Conservation (phyloP, 2,329 filamentous ascomycete species). For the Colletotrichum trifolii region DNA sequence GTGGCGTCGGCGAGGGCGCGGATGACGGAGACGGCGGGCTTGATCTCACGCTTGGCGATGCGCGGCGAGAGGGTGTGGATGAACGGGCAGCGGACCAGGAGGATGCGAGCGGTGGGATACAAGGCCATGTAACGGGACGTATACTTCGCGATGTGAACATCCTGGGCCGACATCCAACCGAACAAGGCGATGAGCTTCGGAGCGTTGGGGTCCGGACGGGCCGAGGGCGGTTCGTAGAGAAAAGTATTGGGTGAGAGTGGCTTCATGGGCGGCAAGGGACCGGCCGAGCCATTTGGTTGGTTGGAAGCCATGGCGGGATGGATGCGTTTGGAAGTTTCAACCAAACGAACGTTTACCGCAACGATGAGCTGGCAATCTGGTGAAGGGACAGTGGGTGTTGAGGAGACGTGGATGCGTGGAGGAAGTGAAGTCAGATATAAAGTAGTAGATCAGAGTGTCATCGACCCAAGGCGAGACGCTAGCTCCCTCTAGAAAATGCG, state of each 20-base stretch:
- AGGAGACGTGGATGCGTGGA: neutral
- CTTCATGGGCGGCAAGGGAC: conserved; percentile 50
- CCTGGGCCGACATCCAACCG: conserved; percentile 63
- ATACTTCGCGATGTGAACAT: conserved; percentile 64
- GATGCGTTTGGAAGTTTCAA: neutral
- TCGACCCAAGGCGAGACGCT: conserved; percentile 20
- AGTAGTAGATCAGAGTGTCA: conserved; percentile 17
- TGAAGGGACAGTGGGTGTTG: neutral
- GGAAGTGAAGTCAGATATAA: conserved; percentile 22
- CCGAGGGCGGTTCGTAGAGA: conserved; percentile 46
- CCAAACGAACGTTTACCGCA: too few species aligned
- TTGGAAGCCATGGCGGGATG: conserved; percentile 43
- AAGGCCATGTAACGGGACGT: conserved; percentile 55
- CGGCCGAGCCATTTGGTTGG: conserved; percentile 32
- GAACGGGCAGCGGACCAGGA: conserved; percentile 57
- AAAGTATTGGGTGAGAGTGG: conserved; percentile 51
- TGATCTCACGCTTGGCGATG: conserved; percentile 46
- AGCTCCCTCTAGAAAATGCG: conserved; percentile 9
- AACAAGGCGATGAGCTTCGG: conserved; percentile 61
- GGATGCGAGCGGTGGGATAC: conserved; percentile 57
- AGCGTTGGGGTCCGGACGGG: conserved; percentile 33
- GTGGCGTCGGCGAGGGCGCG: conserved; percentile 43
- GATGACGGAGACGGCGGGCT: conserved; percentile 54
- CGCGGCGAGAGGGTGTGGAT: conserved; percentile 49
- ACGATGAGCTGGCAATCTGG: conserved; percentile 2